phyloP scores from a whole-genome alignment of 2,329 filamentous ascomycete species.

The Aspergillus ustus region DNA sequence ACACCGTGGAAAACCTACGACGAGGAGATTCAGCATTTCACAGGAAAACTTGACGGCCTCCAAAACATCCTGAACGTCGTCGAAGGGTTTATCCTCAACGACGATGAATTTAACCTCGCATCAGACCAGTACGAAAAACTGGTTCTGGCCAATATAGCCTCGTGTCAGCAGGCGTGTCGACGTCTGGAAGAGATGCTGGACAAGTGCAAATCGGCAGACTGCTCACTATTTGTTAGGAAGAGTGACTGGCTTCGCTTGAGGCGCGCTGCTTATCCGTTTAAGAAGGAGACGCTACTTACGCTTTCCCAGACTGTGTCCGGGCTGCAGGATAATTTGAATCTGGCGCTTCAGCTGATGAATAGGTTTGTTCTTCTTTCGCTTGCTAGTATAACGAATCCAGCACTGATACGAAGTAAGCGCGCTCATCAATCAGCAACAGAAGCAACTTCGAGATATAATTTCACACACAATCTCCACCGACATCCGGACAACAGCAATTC shows the following conservation, averaged over 20 bases:
- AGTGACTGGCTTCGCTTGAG: not conserved
- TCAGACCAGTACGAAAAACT: conserved; percentile 14
- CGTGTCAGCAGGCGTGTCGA: conserved; percentile 8
- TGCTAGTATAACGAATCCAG: not conserved
- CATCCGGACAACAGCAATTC: not conserved
- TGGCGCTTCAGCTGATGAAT: conserved; percentile 19
- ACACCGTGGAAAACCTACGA: conserved; percentile 17
- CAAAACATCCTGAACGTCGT: conserved; percentile 15
- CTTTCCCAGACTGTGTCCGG: conserved; percentile 14
- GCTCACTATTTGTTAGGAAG: not conserved
- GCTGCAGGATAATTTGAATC: conserved; percentile 20
- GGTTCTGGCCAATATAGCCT: conserved; percentile 10
- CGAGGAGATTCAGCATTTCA: conserved; percentile 15
- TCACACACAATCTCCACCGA: not conserved
- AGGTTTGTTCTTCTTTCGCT: conserved; percentile 8
- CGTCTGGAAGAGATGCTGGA: not conserved
- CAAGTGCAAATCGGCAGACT: conserved; percentile 13
- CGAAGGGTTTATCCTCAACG: conserved; percentile 7
- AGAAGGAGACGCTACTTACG: conserved; percentile 16
- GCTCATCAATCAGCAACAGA: not conserved
- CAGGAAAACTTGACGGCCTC: conserved; percentile 5
- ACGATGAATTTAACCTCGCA: conserved; percentile 2
- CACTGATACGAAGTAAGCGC: not conserved
- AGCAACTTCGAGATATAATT: not conserved
- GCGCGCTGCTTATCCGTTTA: conserved; percentile 16